Evolutionary conservation across 83 land plant species (phyloP).

Genomic region (Picea engelmannii): DNA sequence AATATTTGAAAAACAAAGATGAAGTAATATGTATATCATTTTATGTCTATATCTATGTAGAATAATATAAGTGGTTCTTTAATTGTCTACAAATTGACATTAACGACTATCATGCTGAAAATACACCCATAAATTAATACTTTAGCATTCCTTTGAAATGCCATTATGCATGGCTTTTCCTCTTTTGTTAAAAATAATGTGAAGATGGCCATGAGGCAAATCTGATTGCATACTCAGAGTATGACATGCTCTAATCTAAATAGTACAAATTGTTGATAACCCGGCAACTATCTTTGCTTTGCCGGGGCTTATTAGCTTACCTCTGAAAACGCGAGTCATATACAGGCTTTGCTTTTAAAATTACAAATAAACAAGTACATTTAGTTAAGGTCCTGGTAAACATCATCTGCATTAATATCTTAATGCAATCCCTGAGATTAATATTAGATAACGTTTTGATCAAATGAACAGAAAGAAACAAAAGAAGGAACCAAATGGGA

Average conservation of each 20-base stretch:
- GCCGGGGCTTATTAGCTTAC: neutral
- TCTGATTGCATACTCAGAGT: neutral
- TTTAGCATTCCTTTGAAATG: neutral
- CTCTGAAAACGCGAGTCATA: neutral
- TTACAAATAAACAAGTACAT: neutral
- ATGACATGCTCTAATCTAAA: neutral
- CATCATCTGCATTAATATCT: constrained; percentile 3
- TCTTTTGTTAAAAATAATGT: neutral
- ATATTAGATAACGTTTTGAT: neutral
- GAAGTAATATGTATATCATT: no score
- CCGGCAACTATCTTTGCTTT: neutral
- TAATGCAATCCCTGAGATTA: neutral
- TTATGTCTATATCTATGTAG: no score
- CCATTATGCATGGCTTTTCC: constrained; percentile 5
- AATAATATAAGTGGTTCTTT: no score
- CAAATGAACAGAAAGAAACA: neutral
- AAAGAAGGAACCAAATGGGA: neutral
- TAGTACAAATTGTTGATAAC: constrained; percentile 3
- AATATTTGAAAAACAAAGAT: no score
- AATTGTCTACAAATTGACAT: neutral
- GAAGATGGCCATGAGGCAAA: neutral
- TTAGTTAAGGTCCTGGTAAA: neutral
- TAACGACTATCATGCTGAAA: neutral
- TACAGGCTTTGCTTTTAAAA: neutral
- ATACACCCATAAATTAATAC: constrained; percentile 6